phyloP scores from a whole-genome alignment of 306 rosid species.

The Astragalus membranaceus region DNA sequence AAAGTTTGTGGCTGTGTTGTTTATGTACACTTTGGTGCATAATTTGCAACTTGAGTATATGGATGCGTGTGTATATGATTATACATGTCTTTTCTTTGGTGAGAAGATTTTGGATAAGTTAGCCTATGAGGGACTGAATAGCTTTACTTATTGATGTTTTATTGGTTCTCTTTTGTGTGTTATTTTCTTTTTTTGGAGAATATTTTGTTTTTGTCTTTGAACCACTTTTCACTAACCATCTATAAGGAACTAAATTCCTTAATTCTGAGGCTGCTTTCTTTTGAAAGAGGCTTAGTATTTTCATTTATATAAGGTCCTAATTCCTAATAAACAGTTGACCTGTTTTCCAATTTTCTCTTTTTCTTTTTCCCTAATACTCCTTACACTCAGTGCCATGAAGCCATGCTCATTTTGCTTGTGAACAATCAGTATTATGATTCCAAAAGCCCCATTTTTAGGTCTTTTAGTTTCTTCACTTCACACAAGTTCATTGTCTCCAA shows the following conservation, averaged over 20 bases:
- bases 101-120: background rate
- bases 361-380: too few species aligned
- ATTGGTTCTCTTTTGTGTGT: background rate
- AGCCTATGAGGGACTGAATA: background rate
- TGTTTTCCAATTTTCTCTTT: too few species aligned
- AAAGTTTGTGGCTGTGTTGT: background rate
- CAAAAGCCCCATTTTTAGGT: background rate
- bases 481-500: slow-evolving; percentile 33
- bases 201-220: background rate
- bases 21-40: background rate
- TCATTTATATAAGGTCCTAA: background rate
- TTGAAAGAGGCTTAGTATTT: background rate
- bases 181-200: background rate
- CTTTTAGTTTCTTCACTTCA: slow-evolving; percentile 17
- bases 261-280: background rate
- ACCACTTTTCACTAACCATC: background rate
- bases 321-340: background rate
- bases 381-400: background rate
- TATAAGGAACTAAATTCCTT: background rate
- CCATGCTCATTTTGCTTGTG: slow-evolving; percentile 23
- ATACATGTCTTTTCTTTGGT: too few species aligned
- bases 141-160: background rate
- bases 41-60: background rate
- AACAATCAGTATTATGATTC: slow-evolving; percentile 10
- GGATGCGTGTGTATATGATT: too few species aligned